Evolutionary conservation across 805 yeast species (phyloP).

Genomic region (Kluyveromyces nonfermentans): DNA sequence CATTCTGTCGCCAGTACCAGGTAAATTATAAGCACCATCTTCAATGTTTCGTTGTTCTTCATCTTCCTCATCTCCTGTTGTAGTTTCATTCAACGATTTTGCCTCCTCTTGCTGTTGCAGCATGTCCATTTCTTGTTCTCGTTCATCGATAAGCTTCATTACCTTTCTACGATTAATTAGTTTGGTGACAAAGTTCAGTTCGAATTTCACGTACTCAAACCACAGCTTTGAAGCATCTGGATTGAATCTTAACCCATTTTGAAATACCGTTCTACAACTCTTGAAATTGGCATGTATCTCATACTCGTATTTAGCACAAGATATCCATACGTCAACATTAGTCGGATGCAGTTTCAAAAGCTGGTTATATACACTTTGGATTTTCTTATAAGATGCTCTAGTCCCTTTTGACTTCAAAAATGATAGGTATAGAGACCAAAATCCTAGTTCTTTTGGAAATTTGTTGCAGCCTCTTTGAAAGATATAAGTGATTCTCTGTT

Average conservation of each 20-base stretch:
- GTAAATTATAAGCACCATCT: slow-evolving; percentile 36
- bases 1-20: slow-evolving; percentile 44
- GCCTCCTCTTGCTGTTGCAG: slow-evolving; percentile 27
- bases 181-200: slow-evolving; percentile 75
- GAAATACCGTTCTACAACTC: slow-evolving; percentile 80
- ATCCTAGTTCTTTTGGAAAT: slow-evolving; percentile 63
- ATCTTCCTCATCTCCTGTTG: slow-evolving; percentile 16
- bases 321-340: slow-evolving; percentile 82
- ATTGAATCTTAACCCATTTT: slow-evolving; percentile 77
- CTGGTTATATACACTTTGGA: slow-evolving; percentile 67
- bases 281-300: slow-evolving; percentile 81
- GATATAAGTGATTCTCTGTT: slow-evolving; percentile 69
- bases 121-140: slow-evolving; percentile 51
- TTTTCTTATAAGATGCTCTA: slow-evolving; percentile 57
- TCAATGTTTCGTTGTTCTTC: slow-evolving; percentile 29
- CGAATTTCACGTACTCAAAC: slow-evolving; percentile 82
- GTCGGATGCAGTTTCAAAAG: slow-evolving; percentile 85
- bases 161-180: slow-evolving; percentile 75
- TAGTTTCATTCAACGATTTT: slow-evolving; percentile 8
- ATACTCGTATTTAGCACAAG: slow-evolving; percentile 90
- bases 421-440: slow-evolving; percentile 72
- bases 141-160: slow-evolving; percentile 66
- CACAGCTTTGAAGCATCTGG: slow-evolving; percentile 64
- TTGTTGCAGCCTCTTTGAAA: slow-evolving; percentile 74
- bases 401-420: slow-evolving; percentile 46